Conservation (phyloP, 305 asterid genomes). For the Rubia tinctorum region DNA sequence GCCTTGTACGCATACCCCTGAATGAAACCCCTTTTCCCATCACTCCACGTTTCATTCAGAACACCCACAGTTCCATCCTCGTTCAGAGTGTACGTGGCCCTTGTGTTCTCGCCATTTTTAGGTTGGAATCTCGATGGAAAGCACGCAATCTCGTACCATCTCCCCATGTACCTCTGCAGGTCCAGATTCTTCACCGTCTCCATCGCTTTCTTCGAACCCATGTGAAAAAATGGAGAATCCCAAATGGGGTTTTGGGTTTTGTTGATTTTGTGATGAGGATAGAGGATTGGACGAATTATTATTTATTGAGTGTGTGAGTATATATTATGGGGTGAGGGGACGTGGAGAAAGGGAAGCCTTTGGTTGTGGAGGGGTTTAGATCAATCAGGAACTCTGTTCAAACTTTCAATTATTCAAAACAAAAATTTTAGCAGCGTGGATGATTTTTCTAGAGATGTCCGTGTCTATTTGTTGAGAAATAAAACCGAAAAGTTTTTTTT, state of each 20-base stretch:
- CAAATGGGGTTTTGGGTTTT: conserved; percentile 2
- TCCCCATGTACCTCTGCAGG: conserved; percentile 36
- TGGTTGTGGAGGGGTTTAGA: background rate
- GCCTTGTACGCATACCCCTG: conserved; percentile 37
- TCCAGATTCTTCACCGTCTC: conserved; percentile 32
- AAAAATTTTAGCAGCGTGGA: too few species aligned
- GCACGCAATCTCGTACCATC: conserved; percentile 49
- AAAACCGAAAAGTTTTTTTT: too few species aligned
- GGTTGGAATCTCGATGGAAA: conserved; percentile 40
- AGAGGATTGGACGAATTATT: background rate
- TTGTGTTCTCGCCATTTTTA: conserved; percentile 30
- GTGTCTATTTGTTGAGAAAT: too few species aligned
- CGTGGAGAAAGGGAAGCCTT: conserved; percentile 9
- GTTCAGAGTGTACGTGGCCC: conserved; percentile 39
- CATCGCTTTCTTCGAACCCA: conserved; percentile 32
- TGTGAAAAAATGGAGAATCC: background rate
- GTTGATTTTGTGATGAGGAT: background rate
- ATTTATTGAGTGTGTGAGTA: background rate
- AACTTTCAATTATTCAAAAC: background rate
- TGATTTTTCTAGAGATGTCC: too few species aligned
- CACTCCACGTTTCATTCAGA: conserved; percentile 36
- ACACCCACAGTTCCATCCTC: conserved; percentile 36
- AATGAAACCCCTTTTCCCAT: conserved; percentile 29
- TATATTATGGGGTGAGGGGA: background rate
- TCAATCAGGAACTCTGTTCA: background rate